Evolutionary conservation across 2,329 filamentous ascomycete genomes (phyloP).

Genomic region (Tolypocladium amazonense): DNA sequence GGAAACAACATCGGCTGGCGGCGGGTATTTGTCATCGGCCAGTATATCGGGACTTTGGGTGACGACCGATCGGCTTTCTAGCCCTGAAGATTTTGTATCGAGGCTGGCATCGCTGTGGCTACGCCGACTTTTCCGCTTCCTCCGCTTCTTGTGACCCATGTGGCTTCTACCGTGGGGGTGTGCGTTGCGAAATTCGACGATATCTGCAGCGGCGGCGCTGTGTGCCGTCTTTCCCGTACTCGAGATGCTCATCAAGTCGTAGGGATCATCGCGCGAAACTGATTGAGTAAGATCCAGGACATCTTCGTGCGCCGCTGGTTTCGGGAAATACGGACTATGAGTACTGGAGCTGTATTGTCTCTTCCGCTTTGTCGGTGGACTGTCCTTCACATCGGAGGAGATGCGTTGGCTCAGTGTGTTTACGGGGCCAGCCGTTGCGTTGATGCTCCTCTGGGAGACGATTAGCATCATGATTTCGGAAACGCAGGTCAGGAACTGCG

Average conservation of each 20-base stretch:
- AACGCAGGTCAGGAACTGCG: neutral
- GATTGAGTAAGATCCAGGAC: neutral
- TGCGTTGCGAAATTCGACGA: neutral
- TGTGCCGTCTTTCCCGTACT: neutral
- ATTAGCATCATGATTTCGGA: neutral
- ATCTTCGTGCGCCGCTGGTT: neutral
- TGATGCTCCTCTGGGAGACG: neutral
- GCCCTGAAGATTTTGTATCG: neutral
- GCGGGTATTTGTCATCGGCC: slow-evolving; percentile 3
- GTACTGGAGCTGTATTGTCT: neutral
- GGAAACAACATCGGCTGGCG: slow-evolving; percentile 11
- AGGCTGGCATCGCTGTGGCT: neutral
- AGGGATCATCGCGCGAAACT: neutral
- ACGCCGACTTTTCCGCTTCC: neutral
- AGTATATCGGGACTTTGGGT: slow-evolving; percentile 15
- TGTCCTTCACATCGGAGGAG: neutral
- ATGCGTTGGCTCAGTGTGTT: slow-evolving; percentile 3
- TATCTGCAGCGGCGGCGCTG: slow-evolving; percentile 2
- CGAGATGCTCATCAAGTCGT: neutral
- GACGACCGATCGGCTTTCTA: neutral
- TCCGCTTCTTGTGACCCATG: neutral
- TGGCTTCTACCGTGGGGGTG: neutral
- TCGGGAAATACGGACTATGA: slow-evolving; percentile 1
- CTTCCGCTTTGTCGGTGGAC: slow-evolving; percentile 1
- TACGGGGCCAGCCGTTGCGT: neutral